Percentiles rank a stretch among this genome's conserved stretches.
phyloP scores from a whole-genome alignment of 2,329 filamentous ascomycete species.

The Fusarium pseudocircinatum region DNA sequence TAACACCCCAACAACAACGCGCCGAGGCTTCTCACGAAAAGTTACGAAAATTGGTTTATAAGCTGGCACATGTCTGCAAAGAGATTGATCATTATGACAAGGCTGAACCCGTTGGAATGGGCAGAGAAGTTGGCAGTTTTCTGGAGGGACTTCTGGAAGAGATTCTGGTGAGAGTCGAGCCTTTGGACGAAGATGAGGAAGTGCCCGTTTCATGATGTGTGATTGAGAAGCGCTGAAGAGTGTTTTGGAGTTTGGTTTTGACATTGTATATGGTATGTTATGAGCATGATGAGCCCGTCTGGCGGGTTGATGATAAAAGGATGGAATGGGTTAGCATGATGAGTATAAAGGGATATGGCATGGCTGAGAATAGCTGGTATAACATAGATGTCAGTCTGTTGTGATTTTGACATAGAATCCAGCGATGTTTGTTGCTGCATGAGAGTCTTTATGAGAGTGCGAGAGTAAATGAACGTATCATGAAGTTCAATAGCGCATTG shows the following conservation, averaged over 20 bases:
- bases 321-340: constrained; percentile 3
- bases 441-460: not conserved
- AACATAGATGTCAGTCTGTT: constrained; percentile 4
- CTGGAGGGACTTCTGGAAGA: constrained; percentile 94
- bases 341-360: constrained; percentile 9
- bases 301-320: constrained; percentile 13
- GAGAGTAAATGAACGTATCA: not conserved
- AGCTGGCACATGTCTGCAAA: constrained; percentile 83
- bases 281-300: constrained; percentile 17
- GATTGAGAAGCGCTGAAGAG: constrained; percentile 3
- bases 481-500: not conserved
- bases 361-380: constrained; percentile 4
- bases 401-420: not conserved
- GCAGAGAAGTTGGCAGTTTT: constrained; percentile 86
- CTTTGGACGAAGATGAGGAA: constrained; percentile 76
- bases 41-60: constrained; percentile 81
- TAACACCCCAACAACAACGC: constrained; percentile 73
- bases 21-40: constrained; percentile 81
- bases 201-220: constrained; percentile 23
- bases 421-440: not conserved
- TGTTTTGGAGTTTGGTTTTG: constrained; percentile 30
- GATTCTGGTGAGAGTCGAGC: constrained; percentile 90
- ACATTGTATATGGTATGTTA: constrained; percentile 32
- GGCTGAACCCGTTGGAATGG: constrained; percentile 91
- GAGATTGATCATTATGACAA: constrained; percentile 92